Evolutionary conservation across 495 filamentous ascomycete genomes (phyloP).

Genomic region (Aspergillus avenaceus): DNA sequence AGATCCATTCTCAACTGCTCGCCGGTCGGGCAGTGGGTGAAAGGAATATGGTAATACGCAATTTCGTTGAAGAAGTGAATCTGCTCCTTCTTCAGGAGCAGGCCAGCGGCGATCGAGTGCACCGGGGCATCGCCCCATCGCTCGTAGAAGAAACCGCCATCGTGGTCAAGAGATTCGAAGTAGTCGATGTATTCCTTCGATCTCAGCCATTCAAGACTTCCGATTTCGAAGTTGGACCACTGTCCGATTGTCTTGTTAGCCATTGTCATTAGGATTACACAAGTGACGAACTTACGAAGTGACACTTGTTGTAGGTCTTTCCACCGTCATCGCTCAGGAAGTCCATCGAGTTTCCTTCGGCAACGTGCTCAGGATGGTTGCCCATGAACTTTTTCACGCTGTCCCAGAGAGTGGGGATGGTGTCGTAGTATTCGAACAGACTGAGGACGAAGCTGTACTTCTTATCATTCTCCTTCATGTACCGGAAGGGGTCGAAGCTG

Average conservation of each 20-base stretch:
- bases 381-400: slow-evolving; percentile 88
- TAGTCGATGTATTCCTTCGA: slow-evolving; percentile 76
- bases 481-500: slow-evolving; percentile 78
- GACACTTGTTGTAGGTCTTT: slow-evolving; percentile 89
- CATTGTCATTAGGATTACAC: not conserved
- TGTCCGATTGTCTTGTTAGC: slow-evolving; percentile 23
- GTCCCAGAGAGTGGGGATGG: slow-evolving; percentile 94
- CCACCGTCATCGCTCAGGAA: slow-evolving; percentile 91
- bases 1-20: slow-evolving; percentile 75
- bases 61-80: slow-evolving; percentile 99
- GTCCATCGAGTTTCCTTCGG: slow-evolving; percentile 76
- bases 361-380: slow-evolving; percentile 82
- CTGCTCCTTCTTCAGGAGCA: slow-evolving; percentile 85
- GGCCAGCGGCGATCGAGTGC: slow-evolving; percentile 86
- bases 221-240: slow-evolving; percentile 95
- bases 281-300: slow-evolving; percentile 66
- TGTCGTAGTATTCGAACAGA: slow-evolving; percentile 92
- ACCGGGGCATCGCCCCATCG: slow-evolving; percentile 90
- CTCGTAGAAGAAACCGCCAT: slow-evolving; percentile 92
- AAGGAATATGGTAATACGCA: slow-evolving; percentile 97
- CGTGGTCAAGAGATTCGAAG: slow-evolving; percentile 72
- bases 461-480: slow-evolving; percentile 83
- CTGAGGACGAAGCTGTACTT: slow-evolving; percentile 89
- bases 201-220: slow-evolving; percentile 77
- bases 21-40: slow-evolving; percentile 92